Percentiles rank a stretch among this genome's conserved stretches.
phyloP scores from a whole-genome alignment of 2,329 filamentous ascomycete species.

The Hymenotorrendiella dingleyae region DNA sequence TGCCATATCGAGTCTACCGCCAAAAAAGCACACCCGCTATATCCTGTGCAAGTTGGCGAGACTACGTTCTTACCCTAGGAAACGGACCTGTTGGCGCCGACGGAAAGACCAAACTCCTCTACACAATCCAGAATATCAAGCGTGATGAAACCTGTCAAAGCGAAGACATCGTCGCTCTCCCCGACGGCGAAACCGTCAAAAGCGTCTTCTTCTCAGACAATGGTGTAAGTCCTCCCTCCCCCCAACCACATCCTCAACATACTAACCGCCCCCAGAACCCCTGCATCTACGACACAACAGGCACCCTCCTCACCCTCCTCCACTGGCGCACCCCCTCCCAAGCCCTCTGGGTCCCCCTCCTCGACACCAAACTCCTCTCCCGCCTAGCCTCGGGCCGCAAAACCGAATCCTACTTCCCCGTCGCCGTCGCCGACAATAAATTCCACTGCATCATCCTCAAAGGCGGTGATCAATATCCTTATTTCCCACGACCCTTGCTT shows the following conservation, averaged over 20 bases:
- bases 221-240: constrained; percentile 55
- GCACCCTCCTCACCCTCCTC: constrained; percentile 78
- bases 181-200: constrained; percentile 65
- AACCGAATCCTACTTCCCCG: constrained; percentile 87
- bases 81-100: constrained; percentile 81
- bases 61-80: constrained; percentile 94
- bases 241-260: neutral
- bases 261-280: constrained; percentile 57
- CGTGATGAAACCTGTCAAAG: constrained; percentile 91
- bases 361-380: constrained; percentile 80
- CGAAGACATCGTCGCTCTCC: constrained; percentile 83
- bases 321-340: constrained; percentile 86
- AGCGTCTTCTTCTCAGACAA: constrained; percentile 88
- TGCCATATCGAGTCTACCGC: constrained; percentile 81
- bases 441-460: constrained; percentile 99
- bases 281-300: constrained; percentile 91
- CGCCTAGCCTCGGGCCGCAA: constrained; percentile 81
- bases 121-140: constrained; percentile 93
- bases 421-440: constrained; percentile 82
- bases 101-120: constrained; percentile 72
- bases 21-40: constrained; percentile 88
- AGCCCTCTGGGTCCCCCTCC: constrained; percentile 83
- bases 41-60: constrained; percentile 87
- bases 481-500: constrained; percentile 83
- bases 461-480: constrained; percentile 86